These are phyloP conservation scores for Eucalyptus marginata DNA, from an alignment of 345 rosid species.

Conservation along the genomic window DNA sequence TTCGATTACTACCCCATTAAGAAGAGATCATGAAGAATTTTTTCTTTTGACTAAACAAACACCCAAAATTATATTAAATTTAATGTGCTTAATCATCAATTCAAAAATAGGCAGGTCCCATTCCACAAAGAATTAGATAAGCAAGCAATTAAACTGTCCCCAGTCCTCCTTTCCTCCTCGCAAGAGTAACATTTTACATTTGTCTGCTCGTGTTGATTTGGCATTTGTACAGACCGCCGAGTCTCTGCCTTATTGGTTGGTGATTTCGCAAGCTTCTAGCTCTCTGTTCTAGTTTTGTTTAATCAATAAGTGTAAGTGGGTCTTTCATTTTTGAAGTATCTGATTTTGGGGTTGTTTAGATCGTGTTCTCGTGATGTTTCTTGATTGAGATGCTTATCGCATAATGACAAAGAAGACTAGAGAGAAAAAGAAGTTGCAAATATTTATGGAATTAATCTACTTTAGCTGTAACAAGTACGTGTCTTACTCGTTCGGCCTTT, in stretches of 20 bases:
- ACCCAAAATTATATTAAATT: too few relatives aligned
- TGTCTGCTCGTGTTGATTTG: neutral
- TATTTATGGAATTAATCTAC: neutral
- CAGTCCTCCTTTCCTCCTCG: too few relatives aligned
- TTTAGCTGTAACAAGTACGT: neutral
- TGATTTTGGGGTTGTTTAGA: neutral
- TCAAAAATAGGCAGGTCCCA: neutral
- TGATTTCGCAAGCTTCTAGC: slow-evolving; percentile 6
- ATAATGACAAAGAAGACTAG: neutral
- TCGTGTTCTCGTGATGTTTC: neutral
- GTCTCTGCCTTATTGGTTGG: slow-evolving; percentile 60
- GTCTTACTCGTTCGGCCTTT: neutral
- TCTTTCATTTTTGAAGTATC: neutral
- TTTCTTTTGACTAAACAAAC: too few relatives aligned
- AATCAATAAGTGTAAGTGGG: neutral
- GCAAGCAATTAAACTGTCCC: neutral
- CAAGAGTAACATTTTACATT: neutral
- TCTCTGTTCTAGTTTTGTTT: neutral
- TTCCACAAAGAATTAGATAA: neutral
- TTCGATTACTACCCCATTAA: too few relatives aligned
- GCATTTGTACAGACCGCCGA: neutral
- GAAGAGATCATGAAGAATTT: too few relatives aligned
- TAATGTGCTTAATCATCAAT: too few relatives aligned
- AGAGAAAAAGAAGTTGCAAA: neutral
- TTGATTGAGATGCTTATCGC: neutral